These are phyloP conservation scores for Larix sibirica DNA, from an alignment of 83 land plant genomes.

Conservation along the genomic window DNA sequence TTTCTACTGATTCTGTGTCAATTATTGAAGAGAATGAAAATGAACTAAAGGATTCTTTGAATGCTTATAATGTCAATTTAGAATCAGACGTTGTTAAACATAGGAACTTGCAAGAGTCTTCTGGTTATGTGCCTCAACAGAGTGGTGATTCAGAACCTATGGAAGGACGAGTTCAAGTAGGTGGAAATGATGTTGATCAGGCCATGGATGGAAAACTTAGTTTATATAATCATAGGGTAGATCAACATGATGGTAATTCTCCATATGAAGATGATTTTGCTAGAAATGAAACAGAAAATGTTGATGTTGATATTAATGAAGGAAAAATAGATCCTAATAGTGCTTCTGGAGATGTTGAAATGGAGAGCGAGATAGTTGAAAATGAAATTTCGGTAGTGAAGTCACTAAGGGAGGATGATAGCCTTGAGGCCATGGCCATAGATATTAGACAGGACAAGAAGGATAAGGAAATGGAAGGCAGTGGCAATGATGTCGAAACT, in stretches of 20 bases:
- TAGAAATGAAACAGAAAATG: background rate
- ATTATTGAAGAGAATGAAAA: conserved; percentile 75
- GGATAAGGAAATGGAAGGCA: background rate
- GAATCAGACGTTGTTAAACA: conserved; percentile 59
- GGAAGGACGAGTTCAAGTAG: conserved; percentile 7
- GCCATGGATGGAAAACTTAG: background rate
- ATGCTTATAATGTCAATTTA: conserved; percentile 68
- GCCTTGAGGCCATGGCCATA: background rate
- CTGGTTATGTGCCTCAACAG: background rate
- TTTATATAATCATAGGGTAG: background rate
- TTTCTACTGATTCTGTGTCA: conserved; percentile 75
- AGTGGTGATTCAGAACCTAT: background rate
- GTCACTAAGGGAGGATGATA: conserved; percentile 5
- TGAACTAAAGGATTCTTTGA: conserved; percentile 69
- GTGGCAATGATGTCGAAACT: background rate
- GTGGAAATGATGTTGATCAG: background rate
- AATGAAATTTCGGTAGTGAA: conserved; percentile 11
- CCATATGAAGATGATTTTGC: background rate
- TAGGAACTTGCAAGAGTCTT: conserved; percentile 47
- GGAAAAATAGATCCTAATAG: conserved; percentile 49
- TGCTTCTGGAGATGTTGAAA: conserved; percentile 34
- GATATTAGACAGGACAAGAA: conserved; percentile 1
- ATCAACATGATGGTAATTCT: background rate
- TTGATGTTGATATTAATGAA: background rate
- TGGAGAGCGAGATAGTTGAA: conserved; percentile 31